These are phyloP conservation scores for Magnaporthiopsis poae DNA, from an alignment of 2,329 filamentous ascomycete species.

Conservation along the genomic window DNA sequence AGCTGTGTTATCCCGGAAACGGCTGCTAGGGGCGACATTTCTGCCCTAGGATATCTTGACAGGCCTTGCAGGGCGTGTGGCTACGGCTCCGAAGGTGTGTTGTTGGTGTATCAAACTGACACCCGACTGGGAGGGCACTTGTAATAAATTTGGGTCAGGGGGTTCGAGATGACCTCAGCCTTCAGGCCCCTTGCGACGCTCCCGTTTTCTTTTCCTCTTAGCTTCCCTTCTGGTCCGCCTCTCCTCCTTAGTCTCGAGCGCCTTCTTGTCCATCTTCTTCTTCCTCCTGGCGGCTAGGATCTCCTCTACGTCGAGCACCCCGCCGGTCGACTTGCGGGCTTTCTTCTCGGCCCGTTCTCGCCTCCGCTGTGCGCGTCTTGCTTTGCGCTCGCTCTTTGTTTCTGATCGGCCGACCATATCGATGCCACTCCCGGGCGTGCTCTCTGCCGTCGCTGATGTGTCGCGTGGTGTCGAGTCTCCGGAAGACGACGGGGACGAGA, in stretches of 20 bases:
- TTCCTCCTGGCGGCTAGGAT: conserved; percentile 8
- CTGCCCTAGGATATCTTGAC: neutral
- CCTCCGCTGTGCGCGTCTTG: conserved; percentile 26
- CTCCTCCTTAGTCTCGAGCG: conserved; percentile 20
- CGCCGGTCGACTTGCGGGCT: conserved; percentile 24
- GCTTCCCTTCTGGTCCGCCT: conserved; percentile 27
- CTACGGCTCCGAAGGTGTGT: neutral
- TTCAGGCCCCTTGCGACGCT: conserved; percentile 23
- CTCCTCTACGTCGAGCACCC: conserved; percentile 18
- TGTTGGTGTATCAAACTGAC: neutral
- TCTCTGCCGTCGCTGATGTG: conserved; percentile 14
- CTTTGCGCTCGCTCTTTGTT: conserved; percentile 22
- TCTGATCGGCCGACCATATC: conserved; percentile 9
- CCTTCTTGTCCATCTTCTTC: conserved; percentile 5
- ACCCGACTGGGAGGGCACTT: neutral
- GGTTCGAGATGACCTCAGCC: conserved; percentile 13
- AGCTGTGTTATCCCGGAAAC: neutral
- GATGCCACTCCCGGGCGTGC: conserved; percentile 22
- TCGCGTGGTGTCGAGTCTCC: conserved; percentile 18
- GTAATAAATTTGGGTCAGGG: neutral
- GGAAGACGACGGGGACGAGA: conserved; percentile 22
- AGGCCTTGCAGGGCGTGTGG: neutral
- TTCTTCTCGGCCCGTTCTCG: conserved; percentile 19
- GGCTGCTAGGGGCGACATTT: neutral
- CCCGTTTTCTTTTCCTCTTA: conserved; percentile 19